phyloP scores from a whole-genome alignment of 768 basidiomycete genomes.

The Lentinus tigrinus region DNA sequence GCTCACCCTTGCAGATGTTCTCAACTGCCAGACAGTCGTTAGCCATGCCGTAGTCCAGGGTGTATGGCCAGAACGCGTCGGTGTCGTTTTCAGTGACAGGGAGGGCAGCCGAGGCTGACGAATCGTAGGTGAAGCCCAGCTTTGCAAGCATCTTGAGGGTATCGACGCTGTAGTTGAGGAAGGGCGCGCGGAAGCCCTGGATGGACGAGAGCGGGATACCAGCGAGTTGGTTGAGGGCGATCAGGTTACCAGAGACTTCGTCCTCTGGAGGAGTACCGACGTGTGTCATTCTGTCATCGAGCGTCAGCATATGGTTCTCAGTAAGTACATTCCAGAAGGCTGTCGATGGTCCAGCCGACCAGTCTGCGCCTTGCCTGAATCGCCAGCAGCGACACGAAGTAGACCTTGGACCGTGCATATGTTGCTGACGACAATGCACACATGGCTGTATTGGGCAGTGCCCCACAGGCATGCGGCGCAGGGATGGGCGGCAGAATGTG shows the following conservation, averaged over 20 bases:
- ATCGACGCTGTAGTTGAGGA: slow-evolving; percentile 61
- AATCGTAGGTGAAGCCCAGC: slow-evolving; percentile 72
- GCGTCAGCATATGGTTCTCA: background rate
- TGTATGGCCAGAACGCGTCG: slow-evolving; percentile 84
- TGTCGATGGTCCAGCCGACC: too few species aligned
- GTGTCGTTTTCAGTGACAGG: slow-evolving; percentile 66
- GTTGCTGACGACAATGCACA: too few species aligned
- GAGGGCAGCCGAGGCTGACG: slow-evolving; percentile 54
- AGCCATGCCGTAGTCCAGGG: slow-evolving; percentile 75
- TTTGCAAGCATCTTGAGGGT: slow-evolving; percentile 57
- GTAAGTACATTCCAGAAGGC: too few species aligned
- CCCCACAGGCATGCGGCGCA: too few species aligned
- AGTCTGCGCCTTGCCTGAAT: too few species aligned
- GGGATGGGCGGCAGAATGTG: too few species aligned
- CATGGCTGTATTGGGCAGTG: too few species aligned
- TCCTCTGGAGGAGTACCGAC: slow-evolving; percentile 58
- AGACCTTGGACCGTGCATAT: too few species aligned
- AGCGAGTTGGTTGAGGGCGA: slow-evolving; percentile 74
- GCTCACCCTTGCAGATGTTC: slow-evolving; percentile 64
- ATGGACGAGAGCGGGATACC: slow-evolving; percentile 69
- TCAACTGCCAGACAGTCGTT: slow-evolving; percentile 66
- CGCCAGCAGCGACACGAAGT: too few species aligned
- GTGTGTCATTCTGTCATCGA: slow-evolving; percentile 68
- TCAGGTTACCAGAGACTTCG: slow-evolving; percentile 77
- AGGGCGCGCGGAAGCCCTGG: slow-evolving; percentile 76